Evolutionary conservation across 371 early-diverging fungal species (phyloP), one percentile per base, ranked within the genome.

Genomic region (Syncephalastrum contaminatum): DNA sequence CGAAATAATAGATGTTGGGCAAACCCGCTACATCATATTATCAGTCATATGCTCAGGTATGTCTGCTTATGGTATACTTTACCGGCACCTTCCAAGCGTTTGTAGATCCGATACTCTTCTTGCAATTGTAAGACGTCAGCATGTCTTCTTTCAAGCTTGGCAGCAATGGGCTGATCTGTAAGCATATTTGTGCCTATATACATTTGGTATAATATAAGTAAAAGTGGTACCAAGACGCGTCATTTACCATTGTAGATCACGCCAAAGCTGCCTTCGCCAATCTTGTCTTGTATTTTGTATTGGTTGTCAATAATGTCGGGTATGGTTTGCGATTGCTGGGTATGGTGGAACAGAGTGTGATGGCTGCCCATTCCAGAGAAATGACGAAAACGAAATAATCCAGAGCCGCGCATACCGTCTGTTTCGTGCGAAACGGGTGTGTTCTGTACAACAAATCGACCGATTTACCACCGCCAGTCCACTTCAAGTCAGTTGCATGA

Each of bases 1-100:
- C 97, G 81, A 88, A 95, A 82, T 95, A 95, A 66, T 93, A 89
- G 20, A 86, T 85, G 18, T 64, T 72, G 3, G 98, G 94, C 42
- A 96, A 86, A 44, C 95, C 94, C 58, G 64, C 87, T 85, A 30
- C 43, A 46, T 47, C 25, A 30, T 40, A n/a, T 39, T 47, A 48
- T 16, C 12, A 49, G 48, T 19, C 43, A 52, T 41, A 55, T 39
- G 47, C 10, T 43, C 13, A 30, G 36, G 10, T 0, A 43, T 16
- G 13, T 3, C 14, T 15, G 10, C 12, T 36, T 4, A 36, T 16
- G 13, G 27, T 18, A 20, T 44, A 59, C 55, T 39, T 51, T 54
- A 57, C 59, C 39, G 27, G 48, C 45, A n/a, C 56, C 54, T 14
- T 24, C 18, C 6, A 59, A 47, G 12, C 42, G 24, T 14, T 46